Conservation (phyloP, 148 eudicot species). For the Spergularia bocconei region DNA sequence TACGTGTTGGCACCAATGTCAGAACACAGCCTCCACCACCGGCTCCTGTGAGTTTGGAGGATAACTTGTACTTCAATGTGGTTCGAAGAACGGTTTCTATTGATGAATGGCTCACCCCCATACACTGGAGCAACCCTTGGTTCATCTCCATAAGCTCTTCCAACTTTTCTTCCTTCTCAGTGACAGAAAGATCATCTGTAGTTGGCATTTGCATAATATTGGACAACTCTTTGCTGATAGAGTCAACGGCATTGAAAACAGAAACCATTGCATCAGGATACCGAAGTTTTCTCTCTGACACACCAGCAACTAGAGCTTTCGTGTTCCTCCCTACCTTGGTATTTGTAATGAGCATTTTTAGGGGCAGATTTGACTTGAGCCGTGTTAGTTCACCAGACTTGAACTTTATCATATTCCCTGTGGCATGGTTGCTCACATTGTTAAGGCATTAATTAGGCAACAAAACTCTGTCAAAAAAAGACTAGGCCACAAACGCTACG, state of each 20-base stretch:
- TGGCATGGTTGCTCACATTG: background rate
- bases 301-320: slow-evolving; percentile 86
- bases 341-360: slow-evolving; percentile 91
- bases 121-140: slow-evolving; percentile 91
- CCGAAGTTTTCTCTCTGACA: slow-evolving; percentile 68
- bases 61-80: slow-evolving; percentile 72
- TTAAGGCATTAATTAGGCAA: background rate
- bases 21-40: slow-evolving; percentile 99
- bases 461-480: background rate
- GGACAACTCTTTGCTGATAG: slow-evolving; percentile 82
- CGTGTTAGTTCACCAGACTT: slow-evolving; percentile 75
- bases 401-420: slow-evolving; percentile 93
- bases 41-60: slow-evolving; percentile 92
- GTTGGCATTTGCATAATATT: slow-evolving; percentile 59
- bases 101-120: slow-evolving; percentile 98
- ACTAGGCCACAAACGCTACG: background rate
- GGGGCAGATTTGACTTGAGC: slow-evolving; percentile 58
- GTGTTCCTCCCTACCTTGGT: slow-evolving; percentile 95
- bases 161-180: slow-evolving; percentile 75
- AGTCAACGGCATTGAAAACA: slow-evolving; percentile 84
- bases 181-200: slow-evolving; percentile 46
- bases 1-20: slow-evolving; percentile 82
- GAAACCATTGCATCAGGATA: slow-evolving; percentile 73
- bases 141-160: slow-evolving; percentile 94
- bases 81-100: slow-evolving; percentile 84